Evolutionary conservation across 768 basidiomycete genomes (phyloP).

Genomic region (Boletus rufocinnamomeus): DNA sequence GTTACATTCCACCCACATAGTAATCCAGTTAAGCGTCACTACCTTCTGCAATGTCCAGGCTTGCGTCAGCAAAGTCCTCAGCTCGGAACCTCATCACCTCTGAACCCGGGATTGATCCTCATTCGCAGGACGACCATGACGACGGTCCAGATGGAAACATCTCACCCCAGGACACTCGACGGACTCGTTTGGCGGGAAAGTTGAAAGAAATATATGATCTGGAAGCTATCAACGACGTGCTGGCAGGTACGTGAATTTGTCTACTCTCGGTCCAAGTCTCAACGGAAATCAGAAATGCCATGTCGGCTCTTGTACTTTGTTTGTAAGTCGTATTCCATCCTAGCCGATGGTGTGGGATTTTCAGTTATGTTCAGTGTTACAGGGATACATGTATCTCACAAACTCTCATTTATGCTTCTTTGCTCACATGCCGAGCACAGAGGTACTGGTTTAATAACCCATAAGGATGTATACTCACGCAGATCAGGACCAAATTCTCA

Average conservation of each 20-base stretch:
- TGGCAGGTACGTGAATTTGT: conserved; percentile 58
- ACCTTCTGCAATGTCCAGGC: too few relatives aligned
- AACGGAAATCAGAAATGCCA: conserved; percentile 68
- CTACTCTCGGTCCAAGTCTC: not conserved
- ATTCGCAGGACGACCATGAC: conserved; percentile 33
- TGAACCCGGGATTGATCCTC: conserved; percentile 12
- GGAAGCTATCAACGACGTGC: conserved; percentile 78
- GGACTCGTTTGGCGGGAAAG: conserved; percentile 81
- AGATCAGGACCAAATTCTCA: conserved; percentile 82
- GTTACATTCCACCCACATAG: too few relatives aligned
- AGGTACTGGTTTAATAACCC: conserved; percentile 50
- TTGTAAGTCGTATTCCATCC: conserved; percentile 54
- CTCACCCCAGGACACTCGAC: conserved; percentile 53
- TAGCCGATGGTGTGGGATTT: not conserved
- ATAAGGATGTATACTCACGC: conserved; percentile 12
- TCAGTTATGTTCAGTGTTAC: conserved; percentile 61
- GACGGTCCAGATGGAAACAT: conserved; percentile 29
- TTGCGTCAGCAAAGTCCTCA: too few relatives aligned
- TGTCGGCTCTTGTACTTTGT: conserved; percentile 92
- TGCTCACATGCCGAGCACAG: conserved; percentile 87
- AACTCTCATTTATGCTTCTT: conserved; percentile 95
- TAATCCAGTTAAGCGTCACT: too few relatives aligned
- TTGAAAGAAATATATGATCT: conserved; percentile 86
- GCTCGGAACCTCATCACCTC: too few relatives aligned
- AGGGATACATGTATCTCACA: conserved; percentile 97